phyloP scores from a whole-genome alignment of 176 grass and related monocot genomes.

The Oryza coarctata region DNA sequence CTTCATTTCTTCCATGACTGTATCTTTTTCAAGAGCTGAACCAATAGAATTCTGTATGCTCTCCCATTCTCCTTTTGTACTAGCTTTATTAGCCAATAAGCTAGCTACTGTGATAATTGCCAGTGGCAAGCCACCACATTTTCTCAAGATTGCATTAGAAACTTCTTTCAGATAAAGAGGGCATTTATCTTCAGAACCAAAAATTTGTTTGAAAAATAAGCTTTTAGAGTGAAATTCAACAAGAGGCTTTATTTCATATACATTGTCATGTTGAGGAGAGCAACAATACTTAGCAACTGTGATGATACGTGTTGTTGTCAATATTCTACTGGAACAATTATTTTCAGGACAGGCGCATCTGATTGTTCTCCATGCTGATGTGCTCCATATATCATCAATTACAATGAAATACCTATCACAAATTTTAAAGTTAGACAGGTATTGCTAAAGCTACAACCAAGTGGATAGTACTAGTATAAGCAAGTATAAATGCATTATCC shows the following conservation, averaged over 20 bases:
- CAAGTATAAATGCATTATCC: background rate
- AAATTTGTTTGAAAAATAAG: conserved; percentile 31
- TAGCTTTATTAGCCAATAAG: conserved; percentile 20
- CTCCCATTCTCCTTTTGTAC: conserved; percentile 16
- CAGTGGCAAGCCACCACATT: conserved; percentile 30
- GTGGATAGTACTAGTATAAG: background rate
- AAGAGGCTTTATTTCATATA: conserved; percentile 27
- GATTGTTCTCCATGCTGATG: conserved; percentile 18
- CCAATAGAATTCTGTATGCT: conserved; percentile 2
- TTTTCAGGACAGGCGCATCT: conserved; percentile 29
- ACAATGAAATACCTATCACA: conserved; percentile 21
- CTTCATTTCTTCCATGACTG: conserved; percentile 10
- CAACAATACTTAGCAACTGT: conserved; percentile 19
- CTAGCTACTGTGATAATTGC: conserved; percentile 12
- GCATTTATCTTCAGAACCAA: conserved; percentile 17
- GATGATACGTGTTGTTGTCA: conserved; percentile 23
- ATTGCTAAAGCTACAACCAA: background rate
- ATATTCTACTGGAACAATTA: conserved; percentile 15
- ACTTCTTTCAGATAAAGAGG: conserved; percentile 13
- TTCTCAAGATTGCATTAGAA: conserved; percentile 27
- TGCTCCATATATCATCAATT: conserved; percentile 33
- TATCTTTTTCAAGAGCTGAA: conserved; percentile 24
- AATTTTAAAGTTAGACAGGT: background rate
- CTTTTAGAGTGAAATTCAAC: background rate
- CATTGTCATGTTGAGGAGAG: background rate